Conservation (phyloP, 371 early-diverging fungal genomes). For the Sporodiniella umbellata region DNA sequence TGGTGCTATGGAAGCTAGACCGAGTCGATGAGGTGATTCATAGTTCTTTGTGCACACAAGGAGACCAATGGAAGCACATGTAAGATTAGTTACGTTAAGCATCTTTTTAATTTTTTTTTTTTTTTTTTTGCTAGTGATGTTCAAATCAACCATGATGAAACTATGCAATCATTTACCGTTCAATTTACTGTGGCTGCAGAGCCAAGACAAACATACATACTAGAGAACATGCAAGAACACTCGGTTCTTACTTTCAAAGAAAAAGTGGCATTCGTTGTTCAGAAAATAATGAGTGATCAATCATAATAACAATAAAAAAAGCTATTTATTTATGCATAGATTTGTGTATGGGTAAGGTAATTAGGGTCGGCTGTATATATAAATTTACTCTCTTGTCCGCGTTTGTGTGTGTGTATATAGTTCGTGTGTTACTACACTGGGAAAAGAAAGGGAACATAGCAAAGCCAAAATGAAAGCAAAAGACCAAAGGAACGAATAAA, state of each 20-base stretch:
- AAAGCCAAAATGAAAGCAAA: no score
- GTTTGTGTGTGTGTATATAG: no score
- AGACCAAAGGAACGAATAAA: no score
- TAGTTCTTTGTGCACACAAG: conserved; percentile 26
- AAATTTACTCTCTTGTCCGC: no score
- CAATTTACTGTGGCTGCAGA: neutral
- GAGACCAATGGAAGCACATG: conserved; percentile 32
- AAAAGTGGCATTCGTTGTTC: conserved; percentile 9
- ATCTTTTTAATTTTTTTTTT: no score
- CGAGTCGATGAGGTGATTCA: conserved; percentile 45
- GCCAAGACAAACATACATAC: neutral
- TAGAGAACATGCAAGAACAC: neutral
- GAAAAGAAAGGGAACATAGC: no score
- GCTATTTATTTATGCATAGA: neutral
- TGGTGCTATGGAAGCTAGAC: conserved; percentile 43
- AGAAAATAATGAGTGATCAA: conserved; percentile 10
- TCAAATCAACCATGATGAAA: neutral
- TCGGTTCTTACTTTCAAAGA: conserved; percentile 14
- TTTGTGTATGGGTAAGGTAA: no score
- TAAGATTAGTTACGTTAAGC: conserved; percentile 15
- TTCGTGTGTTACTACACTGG: no score
- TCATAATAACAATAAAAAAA: neutral
- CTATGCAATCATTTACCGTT: conserved; percentile 23
- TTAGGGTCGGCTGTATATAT: no score
- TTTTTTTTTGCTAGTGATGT: neutral